These are phyloP conservation scores for Termitomyces sp. DNA, from an alignment of 768 basidiomycete genomes.

Conservation along the genomic window DNA sequence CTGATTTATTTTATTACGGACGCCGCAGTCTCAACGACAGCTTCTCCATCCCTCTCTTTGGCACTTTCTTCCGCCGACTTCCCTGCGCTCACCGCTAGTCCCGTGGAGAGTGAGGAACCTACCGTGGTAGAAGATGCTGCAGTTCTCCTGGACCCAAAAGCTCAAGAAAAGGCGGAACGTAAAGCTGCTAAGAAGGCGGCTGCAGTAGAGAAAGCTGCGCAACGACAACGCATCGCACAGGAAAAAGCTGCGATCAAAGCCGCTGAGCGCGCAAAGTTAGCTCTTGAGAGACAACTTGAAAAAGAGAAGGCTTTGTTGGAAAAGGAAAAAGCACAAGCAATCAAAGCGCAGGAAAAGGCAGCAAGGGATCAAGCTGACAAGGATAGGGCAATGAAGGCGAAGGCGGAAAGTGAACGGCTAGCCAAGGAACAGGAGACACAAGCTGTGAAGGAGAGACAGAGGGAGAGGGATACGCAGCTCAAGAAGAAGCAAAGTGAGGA, in stretches of 20 bases:
- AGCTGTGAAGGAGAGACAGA: slow-evolving; percentile 16
- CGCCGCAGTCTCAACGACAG: slow-evolving; percentile 35
- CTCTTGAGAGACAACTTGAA: slow-evolving; percentile 48
- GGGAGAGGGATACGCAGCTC: slow-evolving; percentile 17
- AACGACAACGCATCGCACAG: slow-evolving; percentile 49
- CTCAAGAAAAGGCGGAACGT: slow-evolving; percentile 51
- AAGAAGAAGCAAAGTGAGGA: slow-evolving; percentile 18
- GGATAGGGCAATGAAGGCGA: slow-evolving; percentile 24
- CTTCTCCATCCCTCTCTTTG: slow-evolving; percentile 45
- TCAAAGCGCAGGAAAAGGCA: slow-evolving; percentile 25
- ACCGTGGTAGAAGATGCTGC: slow-evolving; percentile 25
- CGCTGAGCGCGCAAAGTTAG: slow-evolving; percentile 48
- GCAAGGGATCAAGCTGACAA: slow-evolving; percentile 30
- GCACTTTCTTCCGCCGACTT: slow-evolving; percentile 69
- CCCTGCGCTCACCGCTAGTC: slow-evolving; percentile 52
- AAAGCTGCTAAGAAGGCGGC: slow-evolving; percentile 63
- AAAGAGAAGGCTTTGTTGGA: slow-evolving; percentile 41
- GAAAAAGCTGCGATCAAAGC: slow-evolving; percentile 53
- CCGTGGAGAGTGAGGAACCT: slow-evolving; percentile 26
- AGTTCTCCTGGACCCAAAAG: slow-evolving; percentile 29
- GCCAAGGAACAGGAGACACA: slow-evolving; percentile 23
- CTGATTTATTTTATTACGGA: slow-evolving; percentile 38
- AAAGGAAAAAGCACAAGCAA: slow-evolving; percentile 40
- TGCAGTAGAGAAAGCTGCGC: slow-evolving; percentile 55
- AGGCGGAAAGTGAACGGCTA: slow-evolving; percentile 25